Evolutionary conservation across 2,329 filamentous ascomycete genomes (phyloP).

Genomic region (Aspergillus quadricinctus): DNA sequence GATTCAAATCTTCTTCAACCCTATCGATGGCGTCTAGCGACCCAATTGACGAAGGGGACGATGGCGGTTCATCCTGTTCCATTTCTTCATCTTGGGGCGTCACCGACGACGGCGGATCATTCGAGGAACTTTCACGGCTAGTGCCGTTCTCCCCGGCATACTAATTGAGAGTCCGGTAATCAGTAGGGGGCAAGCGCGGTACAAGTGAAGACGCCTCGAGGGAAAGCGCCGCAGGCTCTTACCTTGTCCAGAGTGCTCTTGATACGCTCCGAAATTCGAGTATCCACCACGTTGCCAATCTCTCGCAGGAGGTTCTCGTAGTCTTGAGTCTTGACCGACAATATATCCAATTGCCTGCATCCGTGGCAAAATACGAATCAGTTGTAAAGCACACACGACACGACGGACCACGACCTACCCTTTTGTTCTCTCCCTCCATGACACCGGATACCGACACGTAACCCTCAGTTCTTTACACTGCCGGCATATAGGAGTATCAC

Average conservation of each 20-base stretch:
- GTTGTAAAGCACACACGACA: not conserved
- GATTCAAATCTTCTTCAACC: slow-evolving; percentile 43
- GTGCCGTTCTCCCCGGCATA: slow-evolving; percentile 16
- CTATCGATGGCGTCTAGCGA: slow-evolving; percentile 44
- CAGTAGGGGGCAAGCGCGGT: not conserved
- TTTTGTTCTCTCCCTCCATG: slow-evolving; percentile 35
- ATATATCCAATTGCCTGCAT: slow-evolving; percentile 30
- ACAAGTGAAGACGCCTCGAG: not conserved
- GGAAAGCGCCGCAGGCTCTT: slow-evolving; percentile 1
- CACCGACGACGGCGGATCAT: slow-evolving; percentile 23
- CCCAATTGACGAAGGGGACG: slow-evolving; percentile 33
- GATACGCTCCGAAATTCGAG: slow-evolving; percentile 32
- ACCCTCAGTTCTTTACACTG: slow-evolving; percentile 38
- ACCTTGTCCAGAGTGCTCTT: slow-evolving; percentile 36
- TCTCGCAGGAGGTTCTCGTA: slow-evolving; percentile 39
- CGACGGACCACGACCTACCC: slow-evolving; percentile 22
- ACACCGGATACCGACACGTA: slow-evolving; percentile 36
- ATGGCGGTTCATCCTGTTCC: slow-evolving; percentile 22
- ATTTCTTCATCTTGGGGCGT: slow-evolving; percentile 27
- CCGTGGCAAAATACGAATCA: slow-evolving; percentile 6
- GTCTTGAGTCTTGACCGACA: slow-evolving; percentile 29
- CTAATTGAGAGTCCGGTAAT: slow-evolving; percentile 12
- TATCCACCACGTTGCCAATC: slow-evolving; percentile 29
- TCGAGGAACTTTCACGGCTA: slow-evolving; percentile 15
- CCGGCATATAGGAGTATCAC: slow-evolving; percentile 37